Base-by-base conservation (phyloP, 495 filamentous ascomycete species). In the Beverwykella pulmonaria region DNA sequence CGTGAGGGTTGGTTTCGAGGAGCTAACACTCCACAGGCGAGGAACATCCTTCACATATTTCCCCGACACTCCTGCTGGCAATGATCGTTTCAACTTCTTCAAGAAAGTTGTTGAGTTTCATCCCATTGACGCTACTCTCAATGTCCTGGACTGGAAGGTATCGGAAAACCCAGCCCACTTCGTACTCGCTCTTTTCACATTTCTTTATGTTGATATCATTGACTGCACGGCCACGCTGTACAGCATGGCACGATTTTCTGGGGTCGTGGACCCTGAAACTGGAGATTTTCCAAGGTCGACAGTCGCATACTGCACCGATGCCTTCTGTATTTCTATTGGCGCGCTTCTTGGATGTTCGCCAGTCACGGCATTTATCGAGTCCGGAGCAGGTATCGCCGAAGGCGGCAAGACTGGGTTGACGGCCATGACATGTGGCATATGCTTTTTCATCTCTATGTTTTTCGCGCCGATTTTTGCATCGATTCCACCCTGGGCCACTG, bases 391-490 rank as follows among this genome's bases (percentile, higher is more conserved):
- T 61, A 93, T 94, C 67, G 87, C 88, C 8, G 91, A 94, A 76
- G 91, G 91, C 25, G 91, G 90, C 15, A 86, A 87, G 68, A 94
- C 91, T 0, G 91, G 91, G 1, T 77, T 94, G 15, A 92, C 90
- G 1, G 88, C 91, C n/a, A 86, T 88, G 74, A 79, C 82, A 25
- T 88, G 90, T 0, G 90, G 91, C 30, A 41, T 92, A 57, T 91
- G 89, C 77, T 94, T 94, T 80, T 91, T 94, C 81, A 86, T 94
- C 69, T 84, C 89, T 29, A 85, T 94, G 49, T 93, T 93, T 81
- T 70, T 66, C 29, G 67, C 67, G 9, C 67, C 67, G 12, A 70
- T 70, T 17, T 70, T 70, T 74, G 90, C 90, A 14, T 90, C 87
- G 1, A 92, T 93, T 61, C 90, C 90, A 4, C 84, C 89, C 0